These are phyloP conservation scores for Thecaphora thlaspeos DNA, from an alignment of 1,284 basidiomycete species.

Conservation along the genomic window DNA sequence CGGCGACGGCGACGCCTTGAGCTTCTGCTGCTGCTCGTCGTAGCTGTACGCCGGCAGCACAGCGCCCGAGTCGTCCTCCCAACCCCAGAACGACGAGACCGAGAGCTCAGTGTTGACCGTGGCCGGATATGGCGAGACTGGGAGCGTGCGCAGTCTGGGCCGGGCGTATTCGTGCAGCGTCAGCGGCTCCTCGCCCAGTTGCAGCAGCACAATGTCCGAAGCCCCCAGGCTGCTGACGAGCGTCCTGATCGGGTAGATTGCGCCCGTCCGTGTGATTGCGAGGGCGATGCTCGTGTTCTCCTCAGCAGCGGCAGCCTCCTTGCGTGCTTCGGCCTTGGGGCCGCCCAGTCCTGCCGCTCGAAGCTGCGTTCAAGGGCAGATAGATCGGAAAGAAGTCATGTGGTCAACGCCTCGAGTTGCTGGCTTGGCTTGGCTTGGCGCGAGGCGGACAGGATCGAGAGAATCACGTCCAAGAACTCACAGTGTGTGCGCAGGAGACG, in stretches of 20 bases:
- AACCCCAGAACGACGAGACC: constrained; percentile 65
- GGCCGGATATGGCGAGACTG: constrained; percentile 70
- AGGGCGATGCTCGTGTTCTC: constrained; percentile 48
- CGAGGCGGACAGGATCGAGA: too few species aligned
- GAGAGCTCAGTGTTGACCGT: constrained; percentile 63
- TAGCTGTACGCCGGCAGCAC: constrained; percentile 32
- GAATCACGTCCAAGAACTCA: constrained; percentile 57
- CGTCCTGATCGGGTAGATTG: constrained; percentile 62
- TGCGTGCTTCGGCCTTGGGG: not conserved
- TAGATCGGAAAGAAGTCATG: too few species aligned
- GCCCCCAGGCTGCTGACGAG: constrained; percentile 66
- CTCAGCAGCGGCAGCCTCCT: not conserved
- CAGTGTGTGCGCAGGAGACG: constrained; percentile 69
- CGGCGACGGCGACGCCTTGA: constrained; percentile 1
- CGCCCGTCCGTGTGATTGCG: constrained; percentile 52
- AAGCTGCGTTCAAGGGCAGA: not conserved
- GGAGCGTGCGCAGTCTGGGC: constrained; percentile 61
- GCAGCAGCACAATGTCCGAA: constrained; percentile 64
- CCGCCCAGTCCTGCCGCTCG: not conserved
- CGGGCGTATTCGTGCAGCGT: constrained; percentile 6
- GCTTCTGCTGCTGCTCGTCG: constrained; percentile 10
- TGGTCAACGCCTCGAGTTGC: too few species aligned
- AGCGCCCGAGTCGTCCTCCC: constrained; percentile 46
- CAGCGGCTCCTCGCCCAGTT: constrained; percentile 37
- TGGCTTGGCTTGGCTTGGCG: too few species aligned